Conservation (phyloP, 495 filamentous ascomycete genomes). For the Apiosordaria backusii region DNA sequence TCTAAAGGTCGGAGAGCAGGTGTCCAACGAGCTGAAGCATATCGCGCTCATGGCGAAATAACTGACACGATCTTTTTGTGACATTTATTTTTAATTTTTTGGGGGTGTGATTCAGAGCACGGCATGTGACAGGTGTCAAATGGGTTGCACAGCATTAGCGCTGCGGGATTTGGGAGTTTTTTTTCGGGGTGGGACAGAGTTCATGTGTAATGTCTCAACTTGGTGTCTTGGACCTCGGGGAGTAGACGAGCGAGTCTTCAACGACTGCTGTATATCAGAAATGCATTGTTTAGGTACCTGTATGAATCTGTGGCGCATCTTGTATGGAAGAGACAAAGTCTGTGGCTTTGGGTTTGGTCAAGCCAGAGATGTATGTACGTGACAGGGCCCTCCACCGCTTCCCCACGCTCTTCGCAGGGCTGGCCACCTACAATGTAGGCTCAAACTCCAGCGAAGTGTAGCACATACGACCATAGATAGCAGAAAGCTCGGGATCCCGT, state of each 20-base stretch:
- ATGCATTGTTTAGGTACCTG: neutral
- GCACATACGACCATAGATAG: conserved; percentile 20
- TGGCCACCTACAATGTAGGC: too few relatives aligned
- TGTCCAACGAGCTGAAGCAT: conserved; percentile 41
- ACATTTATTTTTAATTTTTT: neutral
- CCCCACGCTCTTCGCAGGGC: too few relatives aligned
- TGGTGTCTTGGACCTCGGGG: neutral
- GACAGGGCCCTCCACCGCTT: neutral
- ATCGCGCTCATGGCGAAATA: conserved; percentile 41
- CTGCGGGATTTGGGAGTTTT: neutral
- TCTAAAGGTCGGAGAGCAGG: conserved; percentile 49
- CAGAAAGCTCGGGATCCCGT: conserved; percentile 48
- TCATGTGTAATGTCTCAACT: neutral
- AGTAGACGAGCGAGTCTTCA: neutral
- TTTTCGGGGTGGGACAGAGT: too few relatives aligned
- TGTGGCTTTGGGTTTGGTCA: too few relatives aligned
- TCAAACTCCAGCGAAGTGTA: too few relatives aligned
- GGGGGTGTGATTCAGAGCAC: neutral
- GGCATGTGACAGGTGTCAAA: conserved; percentile 1
- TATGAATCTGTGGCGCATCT: too few relatives aligned
- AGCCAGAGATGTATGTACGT: too few relatives aligned
- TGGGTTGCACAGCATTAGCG: conserved; percentile 3
- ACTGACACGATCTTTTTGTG: neutral
- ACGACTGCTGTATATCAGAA: neutral
- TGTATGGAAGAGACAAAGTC: too few relatives aligned